Base-by-base conservation (phyloP, 2,329 filamentous ascomycete species). In the Pseudogymnoascus pannorum region DNA sequence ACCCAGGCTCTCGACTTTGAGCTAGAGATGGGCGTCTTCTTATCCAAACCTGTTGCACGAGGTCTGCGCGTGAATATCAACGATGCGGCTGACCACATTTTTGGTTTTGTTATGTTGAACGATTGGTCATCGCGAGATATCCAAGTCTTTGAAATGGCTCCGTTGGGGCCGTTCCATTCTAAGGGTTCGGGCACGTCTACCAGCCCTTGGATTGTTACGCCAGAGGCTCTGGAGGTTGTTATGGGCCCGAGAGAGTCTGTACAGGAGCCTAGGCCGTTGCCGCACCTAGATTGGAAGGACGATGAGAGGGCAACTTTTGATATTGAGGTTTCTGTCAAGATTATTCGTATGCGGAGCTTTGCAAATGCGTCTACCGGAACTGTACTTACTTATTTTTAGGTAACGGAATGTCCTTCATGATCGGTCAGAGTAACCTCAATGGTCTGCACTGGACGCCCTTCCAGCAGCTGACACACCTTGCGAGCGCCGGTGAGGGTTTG, bases 81-180 rank as follows among this genome's bases (percentile, higher is more conserved):
- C 2, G 77, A 81, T 22, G 80, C 82, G 0, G 75, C 81, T 2
- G 75, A 81, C 1, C 81, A 86, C 63, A 81, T 86, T 16, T 86
- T 87, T 67, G 84, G 84, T 0, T 75, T 85, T 26, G 79, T 84
- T 0, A 71, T 87, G 31, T 68, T 86, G 6, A 87, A 87, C 62
- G 83, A 87, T 64, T 87, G 84, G 84, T 79, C 76, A 70, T 79
- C 82, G 31, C 74, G 83, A 14, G 84, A 86, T 67, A 81, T 87
- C 22, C 83, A 87, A 69, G 76, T 72, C 0, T 74, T 81, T 24
- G 84, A 87, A 64, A 86, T 86, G 83, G 74, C 74, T 1, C 82
- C 83, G 0, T 71, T 86, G 0, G 84, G 84, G 0, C 84, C 84
- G 0, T 78, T 86, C 61, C 84, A 85, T 59, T 77, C 78, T 3